phyloP scores from a whole-genome alignment of 495 filamentous ascomycete genomes.

The Barbatosphaeria neglecta region DNA sequence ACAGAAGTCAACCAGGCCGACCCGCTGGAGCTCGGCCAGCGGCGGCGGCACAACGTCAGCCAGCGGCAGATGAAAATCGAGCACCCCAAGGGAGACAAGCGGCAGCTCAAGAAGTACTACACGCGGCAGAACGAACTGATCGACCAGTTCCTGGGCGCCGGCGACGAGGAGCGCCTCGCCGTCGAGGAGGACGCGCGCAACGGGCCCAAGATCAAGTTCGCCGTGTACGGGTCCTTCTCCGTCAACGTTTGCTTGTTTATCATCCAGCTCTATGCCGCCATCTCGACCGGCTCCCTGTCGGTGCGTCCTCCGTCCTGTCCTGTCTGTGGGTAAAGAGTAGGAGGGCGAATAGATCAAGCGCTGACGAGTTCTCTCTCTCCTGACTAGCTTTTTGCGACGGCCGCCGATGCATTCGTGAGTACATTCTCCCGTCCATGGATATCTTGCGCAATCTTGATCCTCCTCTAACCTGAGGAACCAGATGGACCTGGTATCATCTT shows the following conservation, averaged over 20 bases:
- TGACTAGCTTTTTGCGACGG: conserved; percentile 41
- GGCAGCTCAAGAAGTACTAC: conserved; percentile 41
- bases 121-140: conserved; percentile 43
- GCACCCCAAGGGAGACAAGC: conserved; percentile 32
- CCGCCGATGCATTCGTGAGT: conserved; percentile 44
- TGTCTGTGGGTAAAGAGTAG: too few relatives aligned
- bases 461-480: too few relatives aligned
- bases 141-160: conserved; percentile 40
- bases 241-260: conserved; percentile 44
- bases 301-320: conserved; percentile 16
- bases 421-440: conserved; percentile 1
- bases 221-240: conserved; percentile 40
- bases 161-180: conserved; percentile 37
- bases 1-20: conserved; percentile 11
- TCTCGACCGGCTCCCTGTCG: conserved; percentile 42
- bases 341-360: too few relatives aligned
- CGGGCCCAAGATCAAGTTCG: conserved; percentile 43
- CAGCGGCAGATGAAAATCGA: conserved; percentile 29
- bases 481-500: conserved; percentile 49
- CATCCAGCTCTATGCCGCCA: conserved; percentile 47
- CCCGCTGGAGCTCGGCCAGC: conserved; percentile 28
- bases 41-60: conserved; percentile 27
- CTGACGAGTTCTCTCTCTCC: conserved; percentile 11
- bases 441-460: conserved; percentile 9
- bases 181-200: conserved; percentile 36